Conservation (phyloP, 2,329 filamentous ascomycete genomes). For the Colletotrichum siamense region DNA sequence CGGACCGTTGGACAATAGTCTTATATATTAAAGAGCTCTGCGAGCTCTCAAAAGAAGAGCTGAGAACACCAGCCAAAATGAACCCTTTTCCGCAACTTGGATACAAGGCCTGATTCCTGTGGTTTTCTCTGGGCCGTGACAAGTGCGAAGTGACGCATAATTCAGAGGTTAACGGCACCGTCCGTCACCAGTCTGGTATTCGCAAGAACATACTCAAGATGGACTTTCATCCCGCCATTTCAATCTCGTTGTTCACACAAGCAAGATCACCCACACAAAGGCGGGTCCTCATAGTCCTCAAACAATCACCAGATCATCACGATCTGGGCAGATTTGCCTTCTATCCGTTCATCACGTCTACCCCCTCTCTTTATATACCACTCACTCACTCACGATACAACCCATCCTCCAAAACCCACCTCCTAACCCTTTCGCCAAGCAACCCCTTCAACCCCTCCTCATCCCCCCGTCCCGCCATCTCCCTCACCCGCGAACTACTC, state of each 20-base stretch:
- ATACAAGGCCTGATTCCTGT: too few relatives aligned
- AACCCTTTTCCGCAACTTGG: too few relatives aligned
- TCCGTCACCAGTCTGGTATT: neutral
- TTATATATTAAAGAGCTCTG: too few relatives aligned
- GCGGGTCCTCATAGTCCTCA: neutral
- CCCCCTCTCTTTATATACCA: neutral
- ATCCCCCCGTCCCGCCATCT: slow-evolving; percentile 54
- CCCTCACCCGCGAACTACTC: slow-evolving; percentile 69
- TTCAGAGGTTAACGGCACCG: too few relatives aligned
- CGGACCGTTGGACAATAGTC: too few relatives aligned
- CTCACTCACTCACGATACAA: slow-evolving; percentile 54
- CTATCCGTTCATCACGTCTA: rapidly evolving
- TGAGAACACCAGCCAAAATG: too few relatives aligned
- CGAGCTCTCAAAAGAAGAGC: too few relatives aligned
- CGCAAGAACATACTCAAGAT: neutral
- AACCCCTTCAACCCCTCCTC: slow-evolving; percentile 54
- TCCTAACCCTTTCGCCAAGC: slow-evolving; percentile 61
- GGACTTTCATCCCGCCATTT: neutral
- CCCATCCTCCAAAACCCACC: slow-evolving; percentile 60
- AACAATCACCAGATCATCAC: neutral
- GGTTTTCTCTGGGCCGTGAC: too few relatives aligned
- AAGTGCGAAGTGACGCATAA: too few relatives aligned
- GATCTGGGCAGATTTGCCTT: neutral
- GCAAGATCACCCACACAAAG: neutral
- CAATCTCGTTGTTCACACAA: neutral